Conservation (phyloP, 2,329 filamentous ascomycete species). For the Exophiala sideris region DNA sequence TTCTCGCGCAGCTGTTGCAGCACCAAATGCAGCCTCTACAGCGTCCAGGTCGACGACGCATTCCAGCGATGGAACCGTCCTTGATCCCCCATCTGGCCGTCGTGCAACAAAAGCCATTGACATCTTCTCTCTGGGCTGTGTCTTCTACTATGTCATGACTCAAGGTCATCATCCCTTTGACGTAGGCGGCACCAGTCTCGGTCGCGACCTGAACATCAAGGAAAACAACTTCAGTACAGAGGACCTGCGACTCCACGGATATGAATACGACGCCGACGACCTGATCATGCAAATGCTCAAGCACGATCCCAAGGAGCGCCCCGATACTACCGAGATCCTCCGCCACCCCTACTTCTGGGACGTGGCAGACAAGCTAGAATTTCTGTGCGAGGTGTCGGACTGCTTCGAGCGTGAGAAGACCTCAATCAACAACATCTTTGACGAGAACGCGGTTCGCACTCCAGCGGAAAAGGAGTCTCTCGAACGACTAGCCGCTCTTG, state of each 20-base stretch:
- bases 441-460: conserved; percentile 24
- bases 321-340: conserved; percentile 75
- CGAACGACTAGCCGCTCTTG: conserved; percentile 49
- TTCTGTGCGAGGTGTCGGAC: conserved; percentile 94
- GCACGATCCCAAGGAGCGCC: conserved; percentile 62
- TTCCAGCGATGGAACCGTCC: conserved; percentile 50
- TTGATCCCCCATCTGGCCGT: conserved; percentile 59
- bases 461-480: conserved; percentile 20
- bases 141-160: conserved; percentile 99
- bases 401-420: conserved; percentile 85
- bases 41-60: conserved; percentile 31
- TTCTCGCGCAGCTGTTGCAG: conserved; percentile 27
- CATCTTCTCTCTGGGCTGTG: conserved; percentile 92
- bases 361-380: conserved; percentile 79
- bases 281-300: conserved; percentile 78
- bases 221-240: conserved; percentile 75
- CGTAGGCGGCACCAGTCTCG: conserved; percentile 86
- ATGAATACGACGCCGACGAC: conserved; percentile 81
- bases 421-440: conserved; percentile 25
- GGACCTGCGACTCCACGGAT: conserved; percentile 72
- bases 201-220: conserved; percentile 90
- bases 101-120: conserved; percentile 94
- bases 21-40: conserved; percentile 53
- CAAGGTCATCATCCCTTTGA: conserved; percentile 91
- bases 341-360: conserved; percentile 97